Percentiles rank a stretch among this genome's conserved stretches.
Conservation (phyloP, 2,329 filamentous ascomycete genomes). For the Alternaria arborescens region DNA sequence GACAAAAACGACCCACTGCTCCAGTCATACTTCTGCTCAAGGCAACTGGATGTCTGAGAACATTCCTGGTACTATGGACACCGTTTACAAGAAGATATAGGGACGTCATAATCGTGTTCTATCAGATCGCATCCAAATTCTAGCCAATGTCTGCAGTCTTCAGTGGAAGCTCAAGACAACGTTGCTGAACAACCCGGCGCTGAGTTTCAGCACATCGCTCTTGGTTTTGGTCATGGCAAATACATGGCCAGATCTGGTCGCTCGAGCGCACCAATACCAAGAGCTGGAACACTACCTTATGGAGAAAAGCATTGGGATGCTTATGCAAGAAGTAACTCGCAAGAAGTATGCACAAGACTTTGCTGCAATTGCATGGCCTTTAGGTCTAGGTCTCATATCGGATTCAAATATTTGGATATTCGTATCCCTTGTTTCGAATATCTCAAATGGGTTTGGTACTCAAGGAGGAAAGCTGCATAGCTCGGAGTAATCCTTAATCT, state of each 20-base stretch:
- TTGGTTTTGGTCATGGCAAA: neutral
- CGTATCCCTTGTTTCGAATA: too few relatives aligned
- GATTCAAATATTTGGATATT: too few relatives aligned
- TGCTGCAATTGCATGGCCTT: too few relatives aligned
- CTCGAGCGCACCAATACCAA: neutral
- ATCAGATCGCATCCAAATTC: neutral
- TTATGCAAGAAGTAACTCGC: neutral
- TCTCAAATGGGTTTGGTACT: too few relatives aligned
- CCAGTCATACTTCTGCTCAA: too few relatives aligned
- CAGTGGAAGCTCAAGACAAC: neutral
- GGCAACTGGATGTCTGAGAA: too few relatives aligned
- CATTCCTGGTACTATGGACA: neutral
- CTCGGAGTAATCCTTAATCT: too few relatives aligned
- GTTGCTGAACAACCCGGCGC: neutral
- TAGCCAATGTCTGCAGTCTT: neutral
- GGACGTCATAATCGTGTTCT: neutral
- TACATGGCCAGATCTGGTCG: neutral
- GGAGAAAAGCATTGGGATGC: neutral
- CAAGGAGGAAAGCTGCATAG: too few relatives aligned
- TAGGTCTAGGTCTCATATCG: too few relatives aligned
- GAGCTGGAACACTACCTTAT: neutral
- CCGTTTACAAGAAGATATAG: neutral
- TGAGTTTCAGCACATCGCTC: neutral
- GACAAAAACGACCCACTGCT: too few relatives aligned
- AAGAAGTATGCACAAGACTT: too few relatives aligned